Percentiles rank a stretch among this genome's conserved stretches.
Evolutionary conservation across 495 filamentous ascomycete genomes (phyloP).

Genomic region (Aspergillus kassunensis): DNA sequence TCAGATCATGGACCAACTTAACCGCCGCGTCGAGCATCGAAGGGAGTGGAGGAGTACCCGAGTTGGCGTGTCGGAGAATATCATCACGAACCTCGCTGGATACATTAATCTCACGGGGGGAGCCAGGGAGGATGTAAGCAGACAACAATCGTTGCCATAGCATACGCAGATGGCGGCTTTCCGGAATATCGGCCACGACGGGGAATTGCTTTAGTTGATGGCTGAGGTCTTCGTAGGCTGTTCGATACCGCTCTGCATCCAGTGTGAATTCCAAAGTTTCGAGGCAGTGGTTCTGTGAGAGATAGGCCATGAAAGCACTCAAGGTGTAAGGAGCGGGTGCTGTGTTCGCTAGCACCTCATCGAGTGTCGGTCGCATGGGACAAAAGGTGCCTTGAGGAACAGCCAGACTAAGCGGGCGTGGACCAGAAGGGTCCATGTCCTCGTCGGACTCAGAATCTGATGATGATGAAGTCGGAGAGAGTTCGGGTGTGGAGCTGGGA

Average conservation of each 20-base stretch:
- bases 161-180: constrained; percentile 67
- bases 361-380: constrained; percentile 73
- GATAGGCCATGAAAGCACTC: constrained; percentile 91
- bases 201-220: constrained; percentile 37
- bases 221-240: constrained; percentile 61
- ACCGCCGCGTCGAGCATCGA: constrained; percentile 83
- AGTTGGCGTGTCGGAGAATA: constrained; percentile 61
- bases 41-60: constrained; percentile 67
- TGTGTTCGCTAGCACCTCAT: constrained; percentile 82
- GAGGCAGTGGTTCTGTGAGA: constrained; percentile 95
- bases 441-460: constrained; percentile 55
- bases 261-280: constrained; percentile 97
- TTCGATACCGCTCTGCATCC: constrained; percentile 86
- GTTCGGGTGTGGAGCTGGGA: constrained; percentile 40
- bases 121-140: constrained; percentile 56
- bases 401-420: constrained; percentile 59
- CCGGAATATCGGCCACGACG: constrained; percentile 47
- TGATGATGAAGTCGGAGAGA: constrained; percentile 38
- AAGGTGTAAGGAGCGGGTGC: constrained; percentile 90
- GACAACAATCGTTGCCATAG: constrained; percentile 61
- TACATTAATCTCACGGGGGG: constrained; percentile 89
- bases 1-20: constrained; percentile 85
- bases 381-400: constrained; percentile 61
- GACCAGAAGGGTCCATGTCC: constrained; percentile 48
- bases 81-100: constrained; percentile 79